A percentile compares a stretch with the other conserved stretches of the same genome.
These are phyloP conservation scores for Naganishia sp. DNA, from an alignment of 1,284 basidiomycete species.

Conservation along the genomic window DNA sequence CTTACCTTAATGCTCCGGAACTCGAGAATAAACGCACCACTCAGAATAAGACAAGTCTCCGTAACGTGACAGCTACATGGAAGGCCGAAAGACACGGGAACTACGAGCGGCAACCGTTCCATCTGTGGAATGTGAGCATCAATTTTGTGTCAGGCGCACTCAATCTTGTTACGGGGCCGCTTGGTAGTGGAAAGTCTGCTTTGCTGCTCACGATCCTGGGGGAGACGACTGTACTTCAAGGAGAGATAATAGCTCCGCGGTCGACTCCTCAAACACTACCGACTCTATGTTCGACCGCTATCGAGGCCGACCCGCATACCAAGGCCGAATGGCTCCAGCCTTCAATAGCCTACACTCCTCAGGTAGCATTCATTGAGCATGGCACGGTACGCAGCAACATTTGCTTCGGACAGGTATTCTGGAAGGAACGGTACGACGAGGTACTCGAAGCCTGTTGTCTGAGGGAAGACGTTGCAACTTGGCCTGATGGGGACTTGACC, in stretches of 20 bases:
- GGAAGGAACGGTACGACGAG: conserved; percentile 47
- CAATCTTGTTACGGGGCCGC: conserved; percentile 48
- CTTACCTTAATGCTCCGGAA: conserved; percentile 17
- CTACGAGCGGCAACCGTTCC: conserved; percentile 33
- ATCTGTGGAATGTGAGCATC: conserved; percentile 40
- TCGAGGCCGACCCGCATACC: conserved; percentile 37
- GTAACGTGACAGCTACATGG: conserved; percentile 7
- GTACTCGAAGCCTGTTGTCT: conserved; percentile 46
- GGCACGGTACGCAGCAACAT: conserved; percentile 54
- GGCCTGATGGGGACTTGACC: conserved; percentile 57
- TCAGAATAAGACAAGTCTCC: not conserved
- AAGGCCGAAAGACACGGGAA: not conserved
- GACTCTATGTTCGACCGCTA: conserved; percentile 29
- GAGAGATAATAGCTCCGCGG: conserved; percentile 40
- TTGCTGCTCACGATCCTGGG: conserved; percentile 50
- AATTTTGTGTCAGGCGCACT: conserved; percentile 40
- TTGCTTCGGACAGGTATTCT: conserved; percentile 52
- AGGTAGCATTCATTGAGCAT: conserved; percentile 52
- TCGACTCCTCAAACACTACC: conserved; percentile 39
- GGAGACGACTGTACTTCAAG: conserved; percentile 42
- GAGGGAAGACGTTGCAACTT: conserved; percentile 44
- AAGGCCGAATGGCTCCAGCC: conserved; percentile 45
- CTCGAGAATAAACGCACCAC: not conserved
- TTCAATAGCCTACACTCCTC: conserved; percentile 48
- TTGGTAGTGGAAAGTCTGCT: conserved; percentile 51